phyloP scores from a whole-genome alignment of 495 filamentous ascomycete species.

The Lasiosphaeriaceae sp. region DNA sequence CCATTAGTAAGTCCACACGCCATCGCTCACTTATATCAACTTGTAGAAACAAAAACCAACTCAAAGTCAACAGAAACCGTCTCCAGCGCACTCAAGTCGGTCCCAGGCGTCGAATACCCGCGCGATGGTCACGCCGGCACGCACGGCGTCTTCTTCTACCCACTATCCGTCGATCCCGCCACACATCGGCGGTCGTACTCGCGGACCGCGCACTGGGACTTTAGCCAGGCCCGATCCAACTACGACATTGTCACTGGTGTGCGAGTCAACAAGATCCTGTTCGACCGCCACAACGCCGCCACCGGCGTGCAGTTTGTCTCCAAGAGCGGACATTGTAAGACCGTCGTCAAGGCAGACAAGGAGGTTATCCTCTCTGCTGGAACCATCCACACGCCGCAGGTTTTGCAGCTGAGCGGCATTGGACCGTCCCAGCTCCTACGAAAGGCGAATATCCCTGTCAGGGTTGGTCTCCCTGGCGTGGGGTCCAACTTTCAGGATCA shows the following conservation, averaged over 20 bases:
- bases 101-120: slow-evolving; percentile 6
- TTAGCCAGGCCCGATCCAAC: slow-evolving; percentile 22
- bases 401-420: slow-evolving; percentile 49
- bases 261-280: slow-evolving; percentile 24
- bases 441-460: slow-evolving; percentile 34
- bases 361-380: slow-evolving; percentile 55
- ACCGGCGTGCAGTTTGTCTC: slow-evolving; percentile 3
- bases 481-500: slow-evolving; percentile 57
- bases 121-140: slow-evolving; percentile 27
- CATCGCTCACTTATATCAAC: slow-evolving; percentile 22
- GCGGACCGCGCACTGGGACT: slow-evolving; percentile 29
- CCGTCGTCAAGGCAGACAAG: slow-evolving; percentile 32
- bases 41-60: slow-evolving; percentile 23
- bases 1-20: background rate
- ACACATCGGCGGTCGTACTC: slow-evolving; percentile 31
- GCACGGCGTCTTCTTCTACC: slow-evolving; percentile 31
- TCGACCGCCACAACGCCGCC: slow-evolving; percentile 16
- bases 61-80: too few relatives aligned
- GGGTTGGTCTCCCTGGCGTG: slow-evolving; percentile 48
- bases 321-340: background rate
- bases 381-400: slow-evolving; percentile 48
- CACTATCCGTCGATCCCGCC: slow-evolving; percentile 31
- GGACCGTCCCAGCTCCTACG: slow-evolving; percentile 40
- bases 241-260: slow-evolving; percentile 30
- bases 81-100: slow-evolving; percentile 25